Conservation (phyloP, 768 basidiomycete genomes). For the Kwoniella newhampshirensis region DNA sequence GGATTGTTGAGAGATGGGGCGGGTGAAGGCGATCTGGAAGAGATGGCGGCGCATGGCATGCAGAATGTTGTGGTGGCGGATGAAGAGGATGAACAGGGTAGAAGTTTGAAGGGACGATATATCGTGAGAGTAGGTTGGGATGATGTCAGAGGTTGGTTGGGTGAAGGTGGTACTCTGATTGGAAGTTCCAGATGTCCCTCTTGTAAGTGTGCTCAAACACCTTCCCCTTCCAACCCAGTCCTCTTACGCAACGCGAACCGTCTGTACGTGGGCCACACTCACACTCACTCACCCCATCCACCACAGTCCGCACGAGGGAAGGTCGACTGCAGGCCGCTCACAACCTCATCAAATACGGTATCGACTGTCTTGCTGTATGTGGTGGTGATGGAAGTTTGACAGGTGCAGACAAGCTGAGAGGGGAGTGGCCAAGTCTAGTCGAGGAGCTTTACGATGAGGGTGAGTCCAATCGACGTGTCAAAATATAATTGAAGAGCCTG, state of each 20-base stretch:
- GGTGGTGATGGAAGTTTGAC: conserved; percentile 97
- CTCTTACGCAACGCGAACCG: background rate
- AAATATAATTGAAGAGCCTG: background rate
- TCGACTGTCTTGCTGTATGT: conserved; percentile 93
- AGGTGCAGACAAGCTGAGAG: conserved; percentile 88
- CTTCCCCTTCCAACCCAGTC: too few species aligned
- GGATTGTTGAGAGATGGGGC: conserved; percentile 60
- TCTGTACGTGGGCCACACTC: too few species aligned
- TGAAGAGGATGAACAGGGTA: conserved; percentile 57
- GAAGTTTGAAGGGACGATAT: conserved; percentile 79
- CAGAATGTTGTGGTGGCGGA: conserved; percentile 30
- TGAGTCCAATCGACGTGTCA: conserved; percentile 49
- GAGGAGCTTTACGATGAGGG: conserved; percentile 66
- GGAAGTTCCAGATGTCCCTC: conserved; percentile 51
- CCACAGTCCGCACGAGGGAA: conserved; percentile 74
- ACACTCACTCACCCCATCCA: too few species aligned
- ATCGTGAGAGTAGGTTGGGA: conserved; percentile 98
- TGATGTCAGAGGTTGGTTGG: conserved; percentile 92
- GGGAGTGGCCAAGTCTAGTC: conserved; percentile 90
- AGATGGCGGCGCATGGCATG: conserved; percentile 28
- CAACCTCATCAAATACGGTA: conserved; percentile 93
- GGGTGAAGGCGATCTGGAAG: conserved; percentile 61
- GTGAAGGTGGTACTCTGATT: conserved; percentile 60
- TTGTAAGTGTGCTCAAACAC: conserved; percentile 29
- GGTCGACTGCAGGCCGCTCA: conserved; percentile 84